Percentiles rank a stretch among this genome's conserved stretches.
phyloP scores from a whole-genome alignment of 805 yeast genomes.

The Pichia membranifaciens region DNA sequence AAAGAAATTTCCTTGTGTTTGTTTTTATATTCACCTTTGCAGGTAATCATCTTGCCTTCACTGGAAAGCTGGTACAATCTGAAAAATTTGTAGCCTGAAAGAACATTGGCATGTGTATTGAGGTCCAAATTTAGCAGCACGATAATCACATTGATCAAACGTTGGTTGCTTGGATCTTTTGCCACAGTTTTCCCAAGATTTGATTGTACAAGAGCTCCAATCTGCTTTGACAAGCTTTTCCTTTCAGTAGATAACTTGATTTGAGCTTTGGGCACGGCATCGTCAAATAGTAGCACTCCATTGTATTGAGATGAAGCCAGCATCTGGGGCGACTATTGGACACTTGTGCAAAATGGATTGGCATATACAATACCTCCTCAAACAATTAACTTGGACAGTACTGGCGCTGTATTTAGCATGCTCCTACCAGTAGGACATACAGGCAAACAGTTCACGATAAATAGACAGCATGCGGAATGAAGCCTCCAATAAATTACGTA shows the following conservation, averaged over 20 bases:
- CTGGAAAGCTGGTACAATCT: constrained; percentile 27
- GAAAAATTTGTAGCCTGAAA: constrained; percentile 19
- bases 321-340: constrained; percentile 1
- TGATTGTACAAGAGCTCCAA: constrained; percentile 1
- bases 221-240: constrained; percentile 14
- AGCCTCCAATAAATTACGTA: no score
- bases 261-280: neutral
- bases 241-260: constrained; percentile 5
- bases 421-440: no score
- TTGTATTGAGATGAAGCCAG: constrained; percentile 2
- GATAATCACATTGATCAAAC: constrained; percentile 22
- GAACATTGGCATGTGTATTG: constrained; percentile 12
- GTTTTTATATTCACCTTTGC: constrained; percentile 17
- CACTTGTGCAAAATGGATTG: no score
- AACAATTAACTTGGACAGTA: no score
- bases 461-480: no score
- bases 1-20: constrained; percentile 21
- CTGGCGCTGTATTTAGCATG: no score
- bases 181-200: constrained; percentile 9
- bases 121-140: constrained; percentile 18
- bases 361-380: no score
- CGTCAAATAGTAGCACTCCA: constrained; percentile 10
- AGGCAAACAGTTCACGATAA: no score
- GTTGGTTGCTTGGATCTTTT: constrained; percentile 17
- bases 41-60: constrained; percentile 28